These are phyloP conservation scores for Durusdinium trenchii DNA, from an alignment of 73 alveolate genomes.

Conservation along the genomic window DNA sequence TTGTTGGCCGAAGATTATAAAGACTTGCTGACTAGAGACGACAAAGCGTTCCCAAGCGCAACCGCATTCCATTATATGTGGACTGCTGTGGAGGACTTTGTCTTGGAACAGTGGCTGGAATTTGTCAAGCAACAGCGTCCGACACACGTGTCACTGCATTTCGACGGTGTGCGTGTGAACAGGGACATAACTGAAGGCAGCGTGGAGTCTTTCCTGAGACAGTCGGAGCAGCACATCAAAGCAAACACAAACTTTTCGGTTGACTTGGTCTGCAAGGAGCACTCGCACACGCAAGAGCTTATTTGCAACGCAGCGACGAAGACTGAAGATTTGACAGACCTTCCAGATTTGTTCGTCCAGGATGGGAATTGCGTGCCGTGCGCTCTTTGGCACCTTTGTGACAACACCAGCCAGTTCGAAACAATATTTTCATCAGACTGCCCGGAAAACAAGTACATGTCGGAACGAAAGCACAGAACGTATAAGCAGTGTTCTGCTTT, in stretches of 20 bases:
- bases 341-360: background rate
- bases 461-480: background rate
- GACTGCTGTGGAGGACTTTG: slow-evolving; percentile 45
- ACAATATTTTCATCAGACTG: background rate
- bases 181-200: background rate
- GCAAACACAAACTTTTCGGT: slow-evolving; percentile 13
- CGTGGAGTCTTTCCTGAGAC: background rate
- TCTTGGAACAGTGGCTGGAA: slow-evolving; percentile 20
- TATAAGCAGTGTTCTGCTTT: background rate
- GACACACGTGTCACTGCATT: slow-evolving; percentile 62
- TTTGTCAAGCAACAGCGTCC: background rate
- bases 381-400: slow-evolving; percentile 3
- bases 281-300: too few relatives aligned
- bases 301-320: too few relatives aligned
- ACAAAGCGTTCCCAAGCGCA: slow-evolving; percentile 16
- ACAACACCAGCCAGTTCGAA: background rate
- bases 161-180: slow-evolving; percentile 61
- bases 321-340: background rate
- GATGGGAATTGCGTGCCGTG: background rate
- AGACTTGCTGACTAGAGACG: background rate
- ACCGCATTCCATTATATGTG: slow-evolving; percentile 34
- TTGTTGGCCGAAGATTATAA: background rate
- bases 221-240: background rate
- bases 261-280: background rate
- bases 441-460: background rate